Base-by-base conservation (phyloP, 2,329 filamentous ascomycete species). In the Incumbomyces lentus region DNA sequence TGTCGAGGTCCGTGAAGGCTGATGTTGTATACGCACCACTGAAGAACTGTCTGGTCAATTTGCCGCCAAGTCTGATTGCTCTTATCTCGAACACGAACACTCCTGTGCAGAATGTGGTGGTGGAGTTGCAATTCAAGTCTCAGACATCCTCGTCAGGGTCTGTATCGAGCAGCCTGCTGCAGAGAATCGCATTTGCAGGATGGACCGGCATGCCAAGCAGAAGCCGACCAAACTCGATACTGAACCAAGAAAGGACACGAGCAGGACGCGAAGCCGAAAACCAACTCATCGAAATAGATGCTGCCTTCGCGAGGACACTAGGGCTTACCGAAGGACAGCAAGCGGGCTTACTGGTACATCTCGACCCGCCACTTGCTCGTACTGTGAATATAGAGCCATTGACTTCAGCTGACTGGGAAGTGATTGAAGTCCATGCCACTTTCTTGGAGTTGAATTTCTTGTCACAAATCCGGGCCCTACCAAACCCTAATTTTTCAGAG, bases 191-290 rank as follows among this genome's bases (percentile, higher is more conserved):
- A 58, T 98, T 84, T 62, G 74, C 94, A 49, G 92, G 92, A 63
- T 98, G 92, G 92, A 95, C 92, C 10, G 92, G 92, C 57, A 93
- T 98, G 86, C 84, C 88, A 54, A 95, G 89, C 71, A 93, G 89
- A 73, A 80, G 86, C 60, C 84, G 81, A 63, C 70, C 84, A 55
- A 78, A 81, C 11, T 78, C 86, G 1, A 74, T 89, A 22, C 79
- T 92, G 22, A 75, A 78, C 47, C 52, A 52, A 17, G 50, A 57
- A 37, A 50, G 52, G 17, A 41, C 52, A 26, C 79, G 82, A 60
- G 84, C 86, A 1, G 75, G 88, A 56, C 75, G 81, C 58, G 86
- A 92, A 51, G 84, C 88, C 61, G 88, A 95, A 52, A 67, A 84
- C 5, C 71, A 82, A 29, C 72, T 82, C 1, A 79, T 96, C 39